phyloP scores from a whole-genome alignment of 1,284 basidiomycete genomes.

The Irpex lacteus region DNA sequence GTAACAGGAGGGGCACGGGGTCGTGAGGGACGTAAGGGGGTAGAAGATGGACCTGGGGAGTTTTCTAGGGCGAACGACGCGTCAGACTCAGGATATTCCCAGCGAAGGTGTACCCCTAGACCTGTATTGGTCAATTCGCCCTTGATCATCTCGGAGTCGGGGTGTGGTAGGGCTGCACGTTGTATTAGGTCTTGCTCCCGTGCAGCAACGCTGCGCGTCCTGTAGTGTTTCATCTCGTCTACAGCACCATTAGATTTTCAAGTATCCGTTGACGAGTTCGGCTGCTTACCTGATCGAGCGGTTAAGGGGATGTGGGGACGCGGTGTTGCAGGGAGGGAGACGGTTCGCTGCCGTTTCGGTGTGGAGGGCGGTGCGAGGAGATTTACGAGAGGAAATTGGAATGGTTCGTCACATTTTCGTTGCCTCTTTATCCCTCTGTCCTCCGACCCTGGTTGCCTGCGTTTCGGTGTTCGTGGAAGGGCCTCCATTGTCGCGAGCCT shows the following conservation, averaged over 20 bases:
- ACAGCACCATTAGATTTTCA: neutral
- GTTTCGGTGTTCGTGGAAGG: neutral
- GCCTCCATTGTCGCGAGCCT: neutral
- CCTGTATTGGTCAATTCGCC: neutral
- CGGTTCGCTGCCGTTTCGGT: neutral
- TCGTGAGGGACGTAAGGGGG: neutral
- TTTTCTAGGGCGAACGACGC: neutral
- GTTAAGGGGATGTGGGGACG: neutral
- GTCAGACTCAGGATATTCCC: neutral
- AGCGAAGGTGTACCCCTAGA: neutral
- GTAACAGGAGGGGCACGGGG: neutral
- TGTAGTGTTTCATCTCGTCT: neutral
- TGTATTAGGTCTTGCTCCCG: neutral
- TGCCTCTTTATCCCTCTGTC: neutral
- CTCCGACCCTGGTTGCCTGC: neutral
- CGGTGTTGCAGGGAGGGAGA: neutral
- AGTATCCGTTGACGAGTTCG: neutral
- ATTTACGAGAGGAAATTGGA: conserved; percentile 1
- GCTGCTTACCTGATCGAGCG: neutral
- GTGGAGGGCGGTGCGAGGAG: neutral
- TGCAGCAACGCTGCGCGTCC: conserved; percentile 1
- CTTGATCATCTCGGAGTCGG: neutral
- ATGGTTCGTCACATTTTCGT: neutral
- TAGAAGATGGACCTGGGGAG: neutral
- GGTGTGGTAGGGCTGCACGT: neutral